Evolutionary conservation across 2,329 filamentous ascomycete species (phyloP), one percentile per base, ranked within the genome.

Genomic region (Monilinia vaccinii-corymbosi): DNA sequence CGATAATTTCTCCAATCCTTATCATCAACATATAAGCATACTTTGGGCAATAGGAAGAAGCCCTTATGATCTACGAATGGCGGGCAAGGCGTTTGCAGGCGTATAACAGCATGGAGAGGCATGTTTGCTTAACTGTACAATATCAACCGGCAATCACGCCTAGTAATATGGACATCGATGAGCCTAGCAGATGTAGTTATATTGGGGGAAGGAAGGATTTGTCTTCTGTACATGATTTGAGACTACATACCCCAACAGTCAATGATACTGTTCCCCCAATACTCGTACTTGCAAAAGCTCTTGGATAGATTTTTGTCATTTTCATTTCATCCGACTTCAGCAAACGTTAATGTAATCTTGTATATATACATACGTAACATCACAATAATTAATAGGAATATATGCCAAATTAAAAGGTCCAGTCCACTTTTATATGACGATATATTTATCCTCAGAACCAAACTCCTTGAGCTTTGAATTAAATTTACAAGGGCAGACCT

Each of bases 81-180:
- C 61, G 62, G 64, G 58, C 60, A 68, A 44, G 68, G 68, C 67
- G 68, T 69, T 68, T 65, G 58, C 56, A 67, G 65, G 65, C 66
- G 63, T 51, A 62, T 60, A 62, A 61, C 56, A 42, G 36, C 23
- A 61, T 59, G 56, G 62, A 46, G 61, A 63, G 63, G 64, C 63
- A 58, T 60, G 59, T 66, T 61, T 63, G 63, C 62, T 65, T 67
- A 61, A 62, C 60, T 68, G 60, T 67, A 68, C 61, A 67, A 62
- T 66, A 49, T 28, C 31, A 38, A 61, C 62, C 49, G 31, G 62
- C 62, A 63, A 66, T 51, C 59, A 63, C 38, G 58, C 63, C 58
- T 62, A 66, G 64, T 60, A 63, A 58, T 58, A 62, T 61, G 51
- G 60, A 61, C 55, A 61, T 60, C 60, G 56, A 57, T 65, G 67